phyloP scores from a whole-genome alignment of 2,329 filamentous ascomycete genomes.

The Sporothrix mexicana region DNA sequence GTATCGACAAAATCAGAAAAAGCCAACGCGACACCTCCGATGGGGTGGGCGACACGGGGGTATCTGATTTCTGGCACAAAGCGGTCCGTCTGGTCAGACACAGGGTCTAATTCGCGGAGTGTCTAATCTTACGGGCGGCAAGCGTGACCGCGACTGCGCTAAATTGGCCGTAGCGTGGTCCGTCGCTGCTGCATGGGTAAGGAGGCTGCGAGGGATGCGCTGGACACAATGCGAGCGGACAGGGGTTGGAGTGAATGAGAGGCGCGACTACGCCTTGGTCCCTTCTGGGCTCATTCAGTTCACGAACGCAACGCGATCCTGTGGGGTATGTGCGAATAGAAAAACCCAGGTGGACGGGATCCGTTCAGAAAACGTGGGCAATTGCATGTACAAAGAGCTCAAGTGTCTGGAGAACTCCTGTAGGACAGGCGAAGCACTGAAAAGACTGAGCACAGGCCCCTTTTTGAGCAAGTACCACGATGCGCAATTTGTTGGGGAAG shows the following conservation, averaged over 20 bases:
- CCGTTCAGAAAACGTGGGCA: background rate
- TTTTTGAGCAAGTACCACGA: background rate
- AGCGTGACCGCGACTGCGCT: constrained; percentile 15
- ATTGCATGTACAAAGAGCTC: background rate
- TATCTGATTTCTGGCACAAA: constrained; percentile 1
- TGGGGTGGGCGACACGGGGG: constrained; percentile 18
- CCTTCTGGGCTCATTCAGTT: background rate
- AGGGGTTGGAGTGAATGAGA: background rate
- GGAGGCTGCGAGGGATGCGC: background rate
- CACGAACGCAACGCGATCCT: constrained; percentile 6
- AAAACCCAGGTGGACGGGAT: background rate
- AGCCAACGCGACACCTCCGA: background rate
- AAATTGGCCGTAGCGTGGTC: background rate
- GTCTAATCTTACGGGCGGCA: constrained; percentile 19
- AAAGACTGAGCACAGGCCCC: background rate
- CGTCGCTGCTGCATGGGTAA: background rate
- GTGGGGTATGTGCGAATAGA: constrained; percentile 19
- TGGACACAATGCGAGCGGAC: constrained; percentile 14
- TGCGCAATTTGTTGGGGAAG: constrained; percentile 9
- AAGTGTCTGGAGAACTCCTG: constrained; percentile 11
- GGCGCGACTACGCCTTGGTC: background rate
- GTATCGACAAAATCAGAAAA: background rate
- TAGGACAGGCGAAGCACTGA: background rate
- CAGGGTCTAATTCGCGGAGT: constrained; percentile 12
- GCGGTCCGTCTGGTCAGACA: background rate